These are phyloP conservation scores for Ceratocystis cubensis DNA, from an alignment of 2,329 filamentous ascomycete genomes.

Conservation along the genomic window DNA sequence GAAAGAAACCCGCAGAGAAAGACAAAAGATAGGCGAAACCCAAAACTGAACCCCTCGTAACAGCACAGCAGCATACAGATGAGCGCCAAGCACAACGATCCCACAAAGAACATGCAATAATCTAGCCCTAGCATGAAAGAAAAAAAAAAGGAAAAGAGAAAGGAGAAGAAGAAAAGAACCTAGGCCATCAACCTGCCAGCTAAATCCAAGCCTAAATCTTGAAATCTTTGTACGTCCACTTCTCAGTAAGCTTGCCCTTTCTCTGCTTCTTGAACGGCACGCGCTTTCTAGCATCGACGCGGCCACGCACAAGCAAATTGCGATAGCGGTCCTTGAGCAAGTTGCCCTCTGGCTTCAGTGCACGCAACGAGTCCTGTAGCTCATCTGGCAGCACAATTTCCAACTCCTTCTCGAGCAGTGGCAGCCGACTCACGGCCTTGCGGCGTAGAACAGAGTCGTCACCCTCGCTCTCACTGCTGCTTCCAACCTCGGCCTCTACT, in stretches of 20 bases:
- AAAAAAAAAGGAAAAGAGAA: neutral
- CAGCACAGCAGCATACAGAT: neutral
- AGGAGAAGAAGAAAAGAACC: neutral
- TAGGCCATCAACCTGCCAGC: neutral
- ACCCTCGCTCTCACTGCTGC: slow-evolving; percentile 42
- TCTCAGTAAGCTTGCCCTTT: slow-evolving; percentile 74
- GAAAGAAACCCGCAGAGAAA: slow-evolving; percentile 8
- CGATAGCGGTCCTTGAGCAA: slow-evolving; percentile 83
- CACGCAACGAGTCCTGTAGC: slow-evolving; percentile 64
- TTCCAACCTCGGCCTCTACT: slow-evolving; percentile 26
- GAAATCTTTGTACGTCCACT: slow-evolving; percentile 97
- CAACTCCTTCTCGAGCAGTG: slow-evolving; percentile 57
- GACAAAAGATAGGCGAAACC: slow-evolving; percentile 2
- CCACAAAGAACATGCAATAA: slow-evolving; percentile 12
- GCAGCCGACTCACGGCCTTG: slow-evolving; percentile 59
- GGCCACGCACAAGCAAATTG: slow-evolving; percentile 76
- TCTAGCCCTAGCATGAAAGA: slow-evolving; percentile 12
- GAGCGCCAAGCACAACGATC: slow-evolving; percentile 9
- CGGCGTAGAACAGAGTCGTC: slow-evolving; percentile 55
- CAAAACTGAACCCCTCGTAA: neutral
- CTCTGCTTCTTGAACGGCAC: slow-evolving; percentile 72
- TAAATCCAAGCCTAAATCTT: slow-evolving; percentile 23
- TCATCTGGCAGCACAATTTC: slow-evolving; percentile 74
- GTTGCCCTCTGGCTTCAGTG: slow-evolving; percentile 92
- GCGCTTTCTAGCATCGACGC: slow-evolving; percentile 69